phyloP scores from a whole-genome alignment of 805 yeast species.

The Phaffomyces antillensis region DNA sequence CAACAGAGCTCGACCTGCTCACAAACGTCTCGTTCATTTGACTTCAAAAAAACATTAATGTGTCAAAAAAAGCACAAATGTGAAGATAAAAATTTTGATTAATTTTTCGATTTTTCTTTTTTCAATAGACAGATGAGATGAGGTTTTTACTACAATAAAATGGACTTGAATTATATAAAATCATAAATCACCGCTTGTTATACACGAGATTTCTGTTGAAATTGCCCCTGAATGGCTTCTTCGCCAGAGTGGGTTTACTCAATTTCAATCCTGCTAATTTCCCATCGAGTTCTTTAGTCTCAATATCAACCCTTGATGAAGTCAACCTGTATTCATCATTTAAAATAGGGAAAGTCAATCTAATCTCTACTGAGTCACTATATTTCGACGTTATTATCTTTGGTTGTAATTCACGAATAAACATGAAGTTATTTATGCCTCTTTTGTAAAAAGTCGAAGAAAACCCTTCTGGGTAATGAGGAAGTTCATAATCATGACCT shows the following conservation, averaged over 20 bases:
- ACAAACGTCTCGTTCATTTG: neutral
- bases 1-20: no score
- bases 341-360: constrained; percentile 32
- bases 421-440: constrained; percentile 43
- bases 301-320: constrained; percentile 35
- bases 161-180: no score
- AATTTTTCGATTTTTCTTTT: no score
- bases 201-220: neutral
- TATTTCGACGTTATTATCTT: constrained; percentile 36
- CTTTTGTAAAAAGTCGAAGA: constrained; percentile 42
- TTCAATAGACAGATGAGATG: no score
- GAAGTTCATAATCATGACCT: constrained; percentile 11
- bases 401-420: constrained; percentile 42
- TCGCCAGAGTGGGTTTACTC: constrained; percentile 4
- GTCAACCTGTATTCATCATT: constrained; percentile 25
- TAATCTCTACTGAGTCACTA: constrained; percentile 33
- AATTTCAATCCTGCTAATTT: constrained; percentile 24
- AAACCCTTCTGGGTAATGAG: constrained; percentile 39
- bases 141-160: neutral
- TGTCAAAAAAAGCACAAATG: neutral
- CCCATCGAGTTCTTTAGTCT: constrained; percentile 35
- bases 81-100: neutral
- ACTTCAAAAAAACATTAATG: neutral
- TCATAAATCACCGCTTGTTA: neutral
- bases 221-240: constrained; percentile 7